phyloP scores from a whole-genome alignment of 192 early-diverging fungal species.

The Cetraspora pellucida region DNA sequence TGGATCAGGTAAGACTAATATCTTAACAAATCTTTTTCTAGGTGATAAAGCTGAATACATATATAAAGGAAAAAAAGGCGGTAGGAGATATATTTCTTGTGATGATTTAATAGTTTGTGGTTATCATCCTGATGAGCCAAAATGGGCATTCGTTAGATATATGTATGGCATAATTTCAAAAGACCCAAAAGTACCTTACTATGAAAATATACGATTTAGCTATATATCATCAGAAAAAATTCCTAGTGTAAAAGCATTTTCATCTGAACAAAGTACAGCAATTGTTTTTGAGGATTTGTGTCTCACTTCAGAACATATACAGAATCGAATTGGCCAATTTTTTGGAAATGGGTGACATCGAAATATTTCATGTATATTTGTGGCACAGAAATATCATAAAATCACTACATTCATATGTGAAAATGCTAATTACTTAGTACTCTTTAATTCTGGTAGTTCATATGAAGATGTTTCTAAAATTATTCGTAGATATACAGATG shows the following conservation, averaged over 20 bases:
- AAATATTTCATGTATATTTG: background rate
- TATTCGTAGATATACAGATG: no score
- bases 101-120: constrained; percentile 21
- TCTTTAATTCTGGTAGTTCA: background rate
- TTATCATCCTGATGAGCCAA: background rate
- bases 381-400: constrained; percentile 14
- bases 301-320: no score
- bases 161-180: constrained; percentile 7
- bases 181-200: background rate
- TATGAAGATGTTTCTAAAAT: no score
- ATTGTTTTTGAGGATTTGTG: no score
- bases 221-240: no score
- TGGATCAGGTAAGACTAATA: no score
- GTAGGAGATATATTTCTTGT: background rate
- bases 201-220: background rate
- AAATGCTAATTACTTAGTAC: constrained; percentile 8
- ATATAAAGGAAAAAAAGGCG: background rate
- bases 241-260: no score
- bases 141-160: no score
- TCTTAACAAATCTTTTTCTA: background rate
- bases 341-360: no score
- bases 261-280: no score
- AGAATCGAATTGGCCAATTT: no score
- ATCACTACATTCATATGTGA: background rate
- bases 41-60: background rate